These are phyloP conservation scores for Agaricus blazei DNA, from an alignment of 768 basidiomycete genomes.

Conservation along the genomic window DNA sequence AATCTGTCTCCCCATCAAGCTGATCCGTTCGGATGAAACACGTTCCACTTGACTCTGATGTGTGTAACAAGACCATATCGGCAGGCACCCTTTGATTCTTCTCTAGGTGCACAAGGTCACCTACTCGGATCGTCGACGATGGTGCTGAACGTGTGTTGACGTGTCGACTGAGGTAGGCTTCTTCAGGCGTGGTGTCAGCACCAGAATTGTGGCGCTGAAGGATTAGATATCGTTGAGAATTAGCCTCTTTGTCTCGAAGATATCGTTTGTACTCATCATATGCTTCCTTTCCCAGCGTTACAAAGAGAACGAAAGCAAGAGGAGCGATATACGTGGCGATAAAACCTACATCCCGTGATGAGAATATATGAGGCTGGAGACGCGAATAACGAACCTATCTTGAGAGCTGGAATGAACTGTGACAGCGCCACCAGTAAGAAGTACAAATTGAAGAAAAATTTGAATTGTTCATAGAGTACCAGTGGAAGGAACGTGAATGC, in stretches of 20 bases:
- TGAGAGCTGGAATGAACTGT: conserved; percentile 93
- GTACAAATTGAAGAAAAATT: conserved; percentile 99
- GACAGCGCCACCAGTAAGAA: conserved; percentile 95
- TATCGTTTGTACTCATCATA: conserved; percentile 97
- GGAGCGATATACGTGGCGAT: conserved; percentile 96
- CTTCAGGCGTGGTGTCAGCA: conserved; percentile 30
- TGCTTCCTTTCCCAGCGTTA: conserved; percentile 99
- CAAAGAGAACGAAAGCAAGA: conserved; percentile 87
- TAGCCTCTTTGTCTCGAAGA: conserved; percentile 89
- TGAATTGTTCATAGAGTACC: conserved; percentile 99
- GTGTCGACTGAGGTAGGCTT: conserved; percentile 39
- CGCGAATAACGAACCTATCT: conserved; percentile 65
- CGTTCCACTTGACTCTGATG: conserved; percentile 84
- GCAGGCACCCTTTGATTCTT: conserved; percentile 98
- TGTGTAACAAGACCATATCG: conserved; percentile 85
- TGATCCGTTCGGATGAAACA: conserved; percentile 99
- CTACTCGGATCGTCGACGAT: conserved; percentile 83
- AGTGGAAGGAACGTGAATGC: conserved; percentile 94
- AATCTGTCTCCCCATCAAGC: conserved; percentile 97
- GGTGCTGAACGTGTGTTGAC: conserved; percentile 72
- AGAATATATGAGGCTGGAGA: neutral
- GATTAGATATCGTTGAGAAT: conserved; percentile 86
- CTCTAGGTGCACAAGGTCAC: conserved; percentile 86
- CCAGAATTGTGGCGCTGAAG: conserved; percentile 50
- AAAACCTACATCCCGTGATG: conserved; percentile 56